Evolutionary conservation across 2,329 filamentous ascomycete genomes (phyloP).

Genomic region (Penicillium sp.): DNA sequence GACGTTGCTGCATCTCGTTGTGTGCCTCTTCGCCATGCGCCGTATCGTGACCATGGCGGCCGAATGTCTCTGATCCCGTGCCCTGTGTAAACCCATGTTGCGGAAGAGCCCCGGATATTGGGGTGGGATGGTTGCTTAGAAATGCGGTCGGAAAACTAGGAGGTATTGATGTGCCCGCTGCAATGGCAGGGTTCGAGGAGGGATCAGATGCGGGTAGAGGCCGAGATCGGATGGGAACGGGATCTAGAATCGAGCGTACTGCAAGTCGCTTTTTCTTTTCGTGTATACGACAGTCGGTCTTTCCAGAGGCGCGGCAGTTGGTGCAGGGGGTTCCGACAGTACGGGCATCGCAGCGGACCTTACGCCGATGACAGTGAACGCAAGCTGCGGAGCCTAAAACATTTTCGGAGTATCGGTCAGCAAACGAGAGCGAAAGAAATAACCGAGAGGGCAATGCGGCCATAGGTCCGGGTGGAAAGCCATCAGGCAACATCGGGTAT

Average conservation of each 20-base stretch:
- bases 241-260: slow-evolving; percentile 42
- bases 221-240: slow-evolving; percentile 49
- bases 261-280: slow-evolving; percentile 52
- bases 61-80: slow-evolving; percentile 24
- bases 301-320: slow-evolving; percentile 47
- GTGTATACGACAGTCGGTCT: slow-evolving; percentile 48
- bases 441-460: not conserved
- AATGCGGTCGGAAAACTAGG: slow-evolving; percentile 32
- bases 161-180: slow-evolving; percentile 21
- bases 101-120: slow-evolving; percentile 15
- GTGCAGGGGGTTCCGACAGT: slow-evolving; percentile 50
- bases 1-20: slow-evolving; percentile 46
- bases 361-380: slow-evolving; percentile 51
- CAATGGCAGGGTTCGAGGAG: slow-evolving; percentile 21
- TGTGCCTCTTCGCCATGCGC: slow-evolving; percentile 42
- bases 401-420: slow-evolving; percentile 19
- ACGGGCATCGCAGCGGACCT: slow-evolving; percentile 53
- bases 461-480: not conserved
- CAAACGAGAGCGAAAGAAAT: not conserved
- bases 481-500: not conserved
- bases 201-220: slow-evolving; percentile 32
- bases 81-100: slow-evolving; percentile 22
- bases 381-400: slow-evolving; percentile 46
- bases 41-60: slow-evolving; percentile 29
- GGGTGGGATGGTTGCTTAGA: slow-evolving; percentile 19